These are phyloP conservation scores for Cercospora beticola DNA, from an alignment of 2,329 filamentous ascomycete species.

Conservation along the genomic window DNA sequence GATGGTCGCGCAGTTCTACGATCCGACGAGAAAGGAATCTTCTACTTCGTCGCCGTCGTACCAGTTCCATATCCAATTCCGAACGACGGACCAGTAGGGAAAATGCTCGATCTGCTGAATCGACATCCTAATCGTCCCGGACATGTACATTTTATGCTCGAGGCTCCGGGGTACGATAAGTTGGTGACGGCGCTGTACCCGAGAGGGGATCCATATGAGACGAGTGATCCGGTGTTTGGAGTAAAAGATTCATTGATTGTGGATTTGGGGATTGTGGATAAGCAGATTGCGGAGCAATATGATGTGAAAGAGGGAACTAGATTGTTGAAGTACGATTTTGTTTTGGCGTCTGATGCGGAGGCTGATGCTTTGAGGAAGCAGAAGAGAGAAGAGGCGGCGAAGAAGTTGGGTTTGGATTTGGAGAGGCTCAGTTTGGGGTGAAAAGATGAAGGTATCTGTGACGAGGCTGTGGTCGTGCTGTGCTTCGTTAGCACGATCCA, in stretches of 20 bases:
- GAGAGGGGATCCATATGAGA: conserved; percentile 75
- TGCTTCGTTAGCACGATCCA: not conserved
- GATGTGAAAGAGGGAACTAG: conserved; percentile 62
- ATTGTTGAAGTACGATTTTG: conserved; percentile 63
- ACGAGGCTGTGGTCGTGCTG: not conserved
- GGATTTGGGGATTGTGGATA: conserved; percentile 56
- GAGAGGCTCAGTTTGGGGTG: not conserved
- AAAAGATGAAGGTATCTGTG: not conserved
- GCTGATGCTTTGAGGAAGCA: conserved; percentile 63
- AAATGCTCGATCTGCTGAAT: conserved; percentile 44
- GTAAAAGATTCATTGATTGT: conserved; percentile 76
- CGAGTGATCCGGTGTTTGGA: conserved; percentile 79
- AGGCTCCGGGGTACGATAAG: conserved; percentile 72
- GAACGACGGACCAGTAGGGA: conserved; percentile 70
- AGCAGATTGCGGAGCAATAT: conserved; percentile 58
- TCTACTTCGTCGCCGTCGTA: conserved; percentile 82
- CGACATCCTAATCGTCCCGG: conserved; percentile 73
- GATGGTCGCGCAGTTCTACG: conserved; percentile 70
- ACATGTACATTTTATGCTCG: conserved; percentile 90
- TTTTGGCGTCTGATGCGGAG: conserved; percentile 69
- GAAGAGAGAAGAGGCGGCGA: conserved; percentile 55
- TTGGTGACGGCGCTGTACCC: conserved; percentile 81
- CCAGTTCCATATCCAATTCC: conserved; percentile 84
- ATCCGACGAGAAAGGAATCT: conserved; percentile 67
- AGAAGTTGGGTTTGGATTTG: not conserved